These are phyloP conservation scores for Xylaria sp. DNA, from an alignment of 2,329 filamentous ascomycete genomes.

Conservation along the genomic window DNA sequence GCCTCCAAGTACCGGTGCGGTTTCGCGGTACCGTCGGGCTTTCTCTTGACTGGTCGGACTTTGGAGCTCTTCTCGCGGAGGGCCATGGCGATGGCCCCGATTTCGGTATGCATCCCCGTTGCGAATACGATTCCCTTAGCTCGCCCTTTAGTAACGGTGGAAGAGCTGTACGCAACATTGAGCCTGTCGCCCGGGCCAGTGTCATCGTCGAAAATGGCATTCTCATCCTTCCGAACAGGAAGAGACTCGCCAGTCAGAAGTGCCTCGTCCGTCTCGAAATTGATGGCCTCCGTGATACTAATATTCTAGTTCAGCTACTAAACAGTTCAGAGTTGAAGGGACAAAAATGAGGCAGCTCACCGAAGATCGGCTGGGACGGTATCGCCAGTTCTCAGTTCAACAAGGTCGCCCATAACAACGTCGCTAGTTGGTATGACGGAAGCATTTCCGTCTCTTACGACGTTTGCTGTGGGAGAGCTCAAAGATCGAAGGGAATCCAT, in stretches of 20 bases:
- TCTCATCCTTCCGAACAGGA: conserved; percentile 59
- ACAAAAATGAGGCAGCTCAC: conserved; percentile 25
- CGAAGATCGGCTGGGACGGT: conserved; percentile 51
- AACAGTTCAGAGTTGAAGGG: neutral
- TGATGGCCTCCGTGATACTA: conserved; percentile 56
- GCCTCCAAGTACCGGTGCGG: conserved; percentile 57
- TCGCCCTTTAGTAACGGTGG: conserved; percentile 66
- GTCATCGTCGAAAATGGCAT: conserved; percentile 54
- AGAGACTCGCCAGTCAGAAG: conserved; percentile 68
- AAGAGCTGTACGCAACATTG: conserved; percentile 67
- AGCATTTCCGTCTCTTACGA: conserved; percentile 56
- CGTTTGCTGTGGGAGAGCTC: conserved; percentile 55
- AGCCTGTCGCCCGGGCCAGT: conserved; percentile 66
- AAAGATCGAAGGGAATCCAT: conserved; percentile 58
- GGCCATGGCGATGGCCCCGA: conserved; percentile 67
- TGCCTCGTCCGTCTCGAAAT: conserved; percentile 66
- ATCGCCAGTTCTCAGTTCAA: conserved; percentile 58
- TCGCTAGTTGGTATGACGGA: conserved; percentile 58
- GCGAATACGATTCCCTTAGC: conserved; percentile 65
- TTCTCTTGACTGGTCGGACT: conserved; percentile 57
- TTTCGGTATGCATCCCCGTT: conserved; percentile 66
- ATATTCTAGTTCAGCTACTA: neutral
- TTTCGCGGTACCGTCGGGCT: conserved; percentile 57
- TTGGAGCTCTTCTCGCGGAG: conserved; percentile 62
- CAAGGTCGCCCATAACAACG: conserved; percentile 62